Conservation (phyloP, 768 basidiomycete species). For the Asterophora lycoperdoides region DNA sequence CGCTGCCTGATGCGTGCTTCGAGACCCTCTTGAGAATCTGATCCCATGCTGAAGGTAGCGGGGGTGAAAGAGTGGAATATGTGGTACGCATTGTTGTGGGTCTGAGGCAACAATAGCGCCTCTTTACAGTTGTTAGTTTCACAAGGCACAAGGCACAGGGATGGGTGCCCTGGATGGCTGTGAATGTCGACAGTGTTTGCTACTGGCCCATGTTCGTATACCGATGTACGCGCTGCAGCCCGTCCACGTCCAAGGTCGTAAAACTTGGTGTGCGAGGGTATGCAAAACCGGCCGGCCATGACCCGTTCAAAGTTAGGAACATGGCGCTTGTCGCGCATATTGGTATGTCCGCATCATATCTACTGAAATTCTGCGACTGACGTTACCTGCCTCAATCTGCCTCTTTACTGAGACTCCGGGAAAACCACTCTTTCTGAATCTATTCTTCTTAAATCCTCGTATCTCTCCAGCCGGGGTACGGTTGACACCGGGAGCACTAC, state of each 20-base stretch:
- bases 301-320: constrained; percentile 55
- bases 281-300: constrained; percentile 26
- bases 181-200: not conserved
- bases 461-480: constrained; percentile 69
- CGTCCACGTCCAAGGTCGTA: constrained; percentile 4
- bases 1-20: constrained; percentile 45
- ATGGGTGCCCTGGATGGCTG: no score
- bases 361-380: not conserved
- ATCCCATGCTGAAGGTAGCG: constrained; percentile 26
- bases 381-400: not conserved
- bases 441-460: constrained; percentile 71
- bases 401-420: constrained; percentile 60
- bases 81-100: constrained; percentile 14
- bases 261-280: constrained; percentile 20
- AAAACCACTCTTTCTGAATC: constrained; percentile 90
- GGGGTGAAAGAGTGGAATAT: constrained; percentile 15
- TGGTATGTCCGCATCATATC: constrained; percentile 39
- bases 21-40: constrained; percentile 28
- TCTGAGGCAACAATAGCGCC: constrained; percentile 18
- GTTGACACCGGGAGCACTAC: constrained; percentile 90
- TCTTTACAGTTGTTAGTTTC: constrained; percentile 25
- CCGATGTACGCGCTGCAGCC: constrained; percentile 16
- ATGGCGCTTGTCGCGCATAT: constrained; percentile 90
- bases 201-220: constrained; percentile 16
- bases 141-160: constrained; percentile 8